These are phyloP conservation scores for Tetrapisispora iriomotensis DNA, from an alignment of 805 yeast species.

Conservation along the genomic window DNA sequence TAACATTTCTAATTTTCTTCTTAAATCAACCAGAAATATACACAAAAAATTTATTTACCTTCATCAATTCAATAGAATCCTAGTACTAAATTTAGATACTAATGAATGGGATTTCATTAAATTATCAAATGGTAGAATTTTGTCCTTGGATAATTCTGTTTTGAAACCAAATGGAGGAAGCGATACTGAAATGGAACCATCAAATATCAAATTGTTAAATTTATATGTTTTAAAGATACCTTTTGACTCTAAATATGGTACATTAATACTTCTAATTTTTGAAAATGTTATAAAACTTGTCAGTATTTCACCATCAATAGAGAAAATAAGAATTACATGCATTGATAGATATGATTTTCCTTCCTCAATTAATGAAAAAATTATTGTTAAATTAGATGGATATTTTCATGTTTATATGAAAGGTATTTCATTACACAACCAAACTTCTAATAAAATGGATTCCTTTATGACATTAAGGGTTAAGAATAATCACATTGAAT, in stretches of 20 bases:
- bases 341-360: conserved; percentile 4
- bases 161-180: conserved; percentile 2
- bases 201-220: not conserved
- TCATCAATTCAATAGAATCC: conserved; percentile 19
- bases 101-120: conserved; percentile 23
- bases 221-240: conserved; percentile 8
- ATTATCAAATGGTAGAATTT: conserved; percentile 19
- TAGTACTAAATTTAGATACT: conserved; percentile 14
- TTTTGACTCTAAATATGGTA: not conserved
- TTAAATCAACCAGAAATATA: conserved; percentile 18
- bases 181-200: not conserved
- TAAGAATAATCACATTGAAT: not conserved
- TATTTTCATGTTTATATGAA: conserved; percentile 1
- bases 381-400: conserved; percentile 1
- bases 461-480: not conserved
- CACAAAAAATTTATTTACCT: conserved; percentile 17
- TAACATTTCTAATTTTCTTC: conserved; percentile 14
- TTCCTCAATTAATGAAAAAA: conserved; percentile 1
- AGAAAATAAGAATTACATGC: conserved; percentile 8
- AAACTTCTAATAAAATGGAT: not conserved
- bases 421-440: not conserved
- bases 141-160: conserved; percentile 11
- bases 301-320: conserved; percentile 10
- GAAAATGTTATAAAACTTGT: conserved; percentile 11
- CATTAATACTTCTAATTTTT: conserved; percentile 9